Base-by-base conservation (phyloP, 1,139 yeast genomes). In the Kurtzmaniella quercitrusa region DNA sequence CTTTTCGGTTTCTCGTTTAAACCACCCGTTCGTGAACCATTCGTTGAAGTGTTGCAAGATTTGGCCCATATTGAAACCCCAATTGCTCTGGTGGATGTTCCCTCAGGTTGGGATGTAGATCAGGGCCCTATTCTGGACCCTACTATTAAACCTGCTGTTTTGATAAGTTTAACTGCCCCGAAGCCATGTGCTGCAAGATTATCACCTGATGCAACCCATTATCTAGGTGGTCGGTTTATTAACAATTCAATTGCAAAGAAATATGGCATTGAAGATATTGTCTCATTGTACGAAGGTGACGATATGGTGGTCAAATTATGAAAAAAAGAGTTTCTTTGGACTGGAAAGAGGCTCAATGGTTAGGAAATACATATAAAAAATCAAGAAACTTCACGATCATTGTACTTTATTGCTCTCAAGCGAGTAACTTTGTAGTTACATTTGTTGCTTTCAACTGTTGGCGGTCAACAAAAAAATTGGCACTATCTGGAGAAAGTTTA, bases 71-170 rank as follows among this genome's bases (percentile, higher is more conserved):
- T 72, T 21, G 54, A 65, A 3, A 65, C 74, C 3, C 90, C 89
- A 0, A 77, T 91, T 2, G 79, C 88, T 0, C 81, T 95, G 0
- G 87, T 93, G 1, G 98, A 93, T 59, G 81, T 91, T 37, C 98
- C 98, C 0, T 85, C 95, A 0, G 96, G 97, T 0, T 93, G 98
- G 98, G 94, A 90, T 58, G 98, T 93, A 5, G 95, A 93, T 57
- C 58, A 73, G 3, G 98, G 98, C 0, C 96, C 95, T 0, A 55
- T 60, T 0, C 66, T 61, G 3, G 59, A 62, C 1, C 73, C 77
- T 3, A 56, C 65, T 15, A 56, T 72, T 25, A 62, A 62, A 9
- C 96, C 98, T 0, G 64, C 75, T 5, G 80, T 81, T 53, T 69
- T 93, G 45, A 81, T 93, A 8, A 86, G 96, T 42, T 68, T 93